A percentile compares a stretch with the other conserved stretches of the same genome.
Conservation (phyloP, 2,329 filamentous ascomycete species). For the Corinectria fuckeliana region DNA sequence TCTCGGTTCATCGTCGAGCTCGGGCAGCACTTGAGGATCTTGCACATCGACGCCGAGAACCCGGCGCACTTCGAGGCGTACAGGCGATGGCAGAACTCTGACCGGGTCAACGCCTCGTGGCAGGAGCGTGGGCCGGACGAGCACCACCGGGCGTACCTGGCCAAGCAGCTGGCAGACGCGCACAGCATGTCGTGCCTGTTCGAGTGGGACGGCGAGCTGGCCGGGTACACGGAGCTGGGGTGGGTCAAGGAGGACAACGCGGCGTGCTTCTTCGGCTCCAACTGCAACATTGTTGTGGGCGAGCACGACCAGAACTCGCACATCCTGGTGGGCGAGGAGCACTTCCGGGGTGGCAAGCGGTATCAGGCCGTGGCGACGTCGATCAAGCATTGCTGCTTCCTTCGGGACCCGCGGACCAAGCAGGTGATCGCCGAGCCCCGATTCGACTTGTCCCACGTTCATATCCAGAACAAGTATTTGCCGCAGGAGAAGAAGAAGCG, state of each 20-base stretch:
- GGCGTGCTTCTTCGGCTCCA: constrained; percentile 36
- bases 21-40: constrained; percentile 29
- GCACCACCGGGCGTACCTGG: constrained; percentile 36
- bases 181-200: constrained; percentile 41
- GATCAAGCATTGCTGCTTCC: constrained; percentile 38
- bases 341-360: constrained; percentile 35
- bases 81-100: constrained; percentile 38
- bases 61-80: constrained; percentile 35
- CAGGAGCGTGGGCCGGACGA: constrained; percentile 37
- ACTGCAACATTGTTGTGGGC: constrained; percentile 37
- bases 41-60: constrained; percentile 36
- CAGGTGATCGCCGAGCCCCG: constrained; percentile 37
- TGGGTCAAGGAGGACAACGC: constrained; percentile 40
- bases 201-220: constrained; percentile 37
- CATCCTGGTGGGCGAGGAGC: constrained; percentile 37
- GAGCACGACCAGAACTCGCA: constrained; percentile 40
- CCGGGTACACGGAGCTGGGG: constrained; percentile 38
- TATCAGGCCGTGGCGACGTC: constrained; percentile 38
- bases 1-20: constrained; percentile 38
- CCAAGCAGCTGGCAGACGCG: constrained; percentile 32
- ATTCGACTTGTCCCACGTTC: constrained; percentile 30
- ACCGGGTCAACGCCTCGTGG: constrained; percentile 38
- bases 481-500: constrained; percentile 39
- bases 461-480: constrained; percentile 35
- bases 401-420: constrained; percentile 37